Conservation (phyloP, 73 alveolate species). For the Tetrahymena elliotti region DNA sequence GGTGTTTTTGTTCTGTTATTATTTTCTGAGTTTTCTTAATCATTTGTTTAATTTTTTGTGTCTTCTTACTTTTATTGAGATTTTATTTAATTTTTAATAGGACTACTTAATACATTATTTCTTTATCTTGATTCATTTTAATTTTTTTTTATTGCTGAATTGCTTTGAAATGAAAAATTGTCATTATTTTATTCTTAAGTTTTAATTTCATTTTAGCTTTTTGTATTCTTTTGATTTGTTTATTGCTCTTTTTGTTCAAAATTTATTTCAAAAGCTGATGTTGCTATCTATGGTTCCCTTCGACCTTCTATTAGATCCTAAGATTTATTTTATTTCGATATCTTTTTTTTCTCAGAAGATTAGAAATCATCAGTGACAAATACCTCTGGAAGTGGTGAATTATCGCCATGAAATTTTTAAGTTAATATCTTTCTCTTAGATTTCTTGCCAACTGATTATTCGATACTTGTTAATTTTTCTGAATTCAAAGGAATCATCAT, state of each 20-base stretch:
- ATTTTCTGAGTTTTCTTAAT: not conserved
- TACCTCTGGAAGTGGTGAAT: not conserved
- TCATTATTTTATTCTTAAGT: not conserved
- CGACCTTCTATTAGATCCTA: not conserved
- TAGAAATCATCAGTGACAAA: not conserved
- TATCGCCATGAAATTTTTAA: not conserved
- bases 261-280: not conserved
- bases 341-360: not conserved
- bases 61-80: not conserved
- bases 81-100: too few relatives aligned
- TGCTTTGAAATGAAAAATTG: too few relatives aligned
- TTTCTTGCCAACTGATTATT: not conserved
- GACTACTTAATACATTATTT: not conserved
- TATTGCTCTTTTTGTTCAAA: not conserved
- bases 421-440: not conserved
- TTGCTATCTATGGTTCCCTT: not conserved
- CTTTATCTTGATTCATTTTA: not conserved
- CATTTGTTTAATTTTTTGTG: too few relatives aligned
- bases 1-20: not conserved
- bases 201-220: too few relatives aligned
- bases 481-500: not conserved
- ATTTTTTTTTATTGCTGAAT: not conserved
- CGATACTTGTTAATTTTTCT: not conserved
- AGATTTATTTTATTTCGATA: not conserved
- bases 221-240: not conserved